Evolutionary conservation across 352 stramenopile genomes (phyloP).

Genomic region (Phytophthora megakarya): DNA sequence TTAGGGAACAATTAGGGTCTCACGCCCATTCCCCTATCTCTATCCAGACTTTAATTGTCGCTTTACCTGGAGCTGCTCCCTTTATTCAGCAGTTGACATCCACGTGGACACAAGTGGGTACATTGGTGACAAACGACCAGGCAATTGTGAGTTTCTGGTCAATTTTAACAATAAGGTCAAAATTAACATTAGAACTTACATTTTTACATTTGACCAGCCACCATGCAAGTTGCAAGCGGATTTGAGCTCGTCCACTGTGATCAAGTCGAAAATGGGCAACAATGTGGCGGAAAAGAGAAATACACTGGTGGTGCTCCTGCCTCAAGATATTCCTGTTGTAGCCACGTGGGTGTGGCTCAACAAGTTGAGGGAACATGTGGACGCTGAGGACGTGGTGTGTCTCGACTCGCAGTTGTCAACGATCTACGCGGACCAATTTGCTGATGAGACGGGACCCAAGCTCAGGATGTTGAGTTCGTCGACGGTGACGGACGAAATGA

Average conservation of each 20-base stretch:
- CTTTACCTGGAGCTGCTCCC: conserved; percentile 40
- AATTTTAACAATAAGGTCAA: conserved; percentile 1
- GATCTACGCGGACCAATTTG: conserved; percentile 53
- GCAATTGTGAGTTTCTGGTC: conserved; percentile 36
- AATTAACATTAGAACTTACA: background rate
- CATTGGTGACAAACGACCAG: conserved; percentile 61
- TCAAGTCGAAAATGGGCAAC: conserved; percentile 47
- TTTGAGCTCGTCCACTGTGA: conserved; percentile 7
- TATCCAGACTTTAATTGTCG: conserved; percentile 56
- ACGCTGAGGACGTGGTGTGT: conserved; percentile 54
- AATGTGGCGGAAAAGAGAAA: conserved; percentile 41
- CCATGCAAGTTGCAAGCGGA: conserved; percentile 25
- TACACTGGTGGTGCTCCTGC: conserved; percentile 46
- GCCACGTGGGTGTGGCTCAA: conserved; percentile 60
- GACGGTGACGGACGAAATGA: conserved; percentile 30
- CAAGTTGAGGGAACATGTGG: conserved; percentile 45
- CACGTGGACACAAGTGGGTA: conserved; percentile 51
- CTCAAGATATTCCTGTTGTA: conserved; percentile 43
- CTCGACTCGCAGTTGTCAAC: conserved; percentile 64
- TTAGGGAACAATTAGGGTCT: conserved; percentile 28
- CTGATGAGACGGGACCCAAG: conserved; percentile 36
- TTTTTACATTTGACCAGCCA: conserved; percentile 19
- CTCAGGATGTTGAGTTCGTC: conserved; percentile 56
- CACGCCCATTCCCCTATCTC: background rate
- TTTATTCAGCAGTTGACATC: conserved; percentile 55